Conservation (phyloP, 2,329 filamentous ascomycete species). For the Triangularia setosa region DNA sequence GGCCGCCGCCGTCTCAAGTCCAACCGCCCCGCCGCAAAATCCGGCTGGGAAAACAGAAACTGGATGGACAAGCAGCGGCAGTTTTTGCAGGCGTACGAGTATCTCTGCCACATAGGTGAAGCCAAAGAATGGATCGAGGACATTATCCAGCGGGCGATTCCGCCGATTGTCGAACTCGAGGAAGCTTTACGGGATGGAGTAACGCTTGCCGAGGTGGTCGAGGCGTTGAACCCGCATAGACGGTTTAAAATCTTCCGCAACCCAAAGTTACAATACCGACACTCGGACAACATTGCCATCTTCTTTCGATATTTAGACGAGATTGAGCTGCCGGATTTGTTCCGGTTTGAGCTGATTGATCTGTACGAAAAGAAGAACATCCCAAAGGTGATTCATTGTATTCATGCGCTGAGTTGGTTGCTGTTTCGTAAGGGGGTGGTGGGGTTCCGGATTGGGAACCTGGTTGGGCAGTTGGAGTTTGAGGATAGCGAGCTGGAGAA, state of each 20-base stretch:
- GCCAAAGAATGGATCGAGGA: slow-evolving; percentile 99
- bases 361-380: slow-evolving; percentile 99
- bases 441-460: slow-evolving; percentile 91
- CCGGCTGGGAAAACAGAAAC: slow-evolving; percentile 71
- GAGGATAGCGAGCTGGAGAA: slow-evolving; percentile 96
- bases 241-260: slow-evolving; percentile 80
- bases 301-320: slow-evolving; percentile 95
- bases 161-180: slow-evolving; percentile 89
- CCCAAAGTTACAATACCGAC: slow-evolving; percentile 81
- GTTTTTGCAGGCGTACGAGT: slow-evolving; percentile 95
- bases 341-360: slow-evolving; percentile 95
- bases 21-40: slow-evolving; percentile 42
- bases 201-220: slow-evolving; percentile 89
- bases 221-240: slow-evolving; percentile 75
- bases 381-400: slow-evolving; percentile 98
- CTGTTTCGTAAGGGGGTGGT: slow-evolving; percentile 92
- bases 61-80: slow-evolving; percentile 99
- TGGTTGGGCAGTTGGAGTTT: slow-evolving; percentile 94
- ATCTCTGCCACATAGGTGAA: slow-evolving; percentile 97
- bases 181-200: slow-evolving; percentile 90
- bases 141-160: slow-evolving; percentile 77
- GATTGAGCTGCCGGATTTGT: slow-evolving; percentile 87
- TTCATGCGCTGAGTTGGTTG: slow-evolving; percentile 96
- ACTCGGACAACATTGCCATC: slow-evolving; percentile 95
- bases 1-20: slow-evolving; percentile 71